phyloP scores from a whole-genome alignment of 768 basidiomycete genomes.

The Mycena albidolilacea region DNA sequence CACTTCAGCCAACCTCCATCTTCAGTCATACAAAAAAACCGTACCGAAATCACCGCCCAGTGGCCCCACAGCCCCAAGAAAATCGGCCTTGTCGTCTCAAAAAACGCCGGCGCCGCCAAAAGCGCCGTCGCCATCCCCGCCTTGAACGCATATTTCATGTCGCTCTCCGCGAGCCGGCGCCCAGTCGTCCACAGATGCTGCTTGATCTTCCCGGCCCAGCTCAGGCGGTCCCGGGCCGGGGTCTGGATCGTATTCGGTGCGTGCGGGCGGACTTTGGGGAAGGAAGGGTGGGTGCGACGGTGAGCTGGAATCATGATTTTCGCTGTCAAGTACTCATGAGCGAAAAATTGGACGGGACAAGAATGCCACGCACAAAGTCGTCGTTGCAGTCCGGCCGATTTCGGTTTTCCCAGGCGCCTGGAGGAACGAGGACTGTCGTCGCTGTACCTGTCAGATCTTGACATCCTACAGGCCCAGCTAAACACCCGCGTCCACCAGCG shows the following conservation, averaged over 20 bases:
- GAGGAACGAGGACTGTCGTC: not conserved
- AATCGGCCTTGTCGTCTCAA: conserved; percentile 79
- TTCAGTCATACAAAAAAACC: conserved; percentile 42
- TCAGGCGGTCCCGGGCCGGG: conserved; percentile 74
- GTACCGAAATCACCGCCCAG: conserved; percentile 95
- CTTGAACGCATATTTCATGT: conserved; percentile 91
- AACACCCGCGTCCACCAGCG: conserved; percentile 59
- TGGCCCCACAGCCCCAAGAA: conserved; percentile 91
- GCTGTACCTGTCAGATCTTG: conserved; percentile 1
- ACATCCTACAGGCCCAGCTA: conserved; percentile 25
- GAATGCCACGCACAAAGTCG: conserved; percentile 30
- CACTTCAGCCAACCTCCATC: conserved; percentile 24
- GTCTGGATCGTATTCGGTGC: conserved; percentile 91
- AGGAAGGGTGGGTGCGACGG: conserved; percentile 70
- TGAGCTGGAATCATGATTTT: conserved; percentile 67
- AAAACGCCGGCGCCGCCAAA: conserved; percentile 91
- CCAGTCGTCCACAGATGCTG: conserved; percentile 84
- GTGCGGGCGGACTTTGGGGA: conserved; percentile 87
- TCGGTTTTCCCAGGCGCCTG: conserved; percentile 9
- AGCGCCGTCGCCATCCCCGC: conserved; percentile 87
- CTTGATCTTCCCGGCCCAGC: conserved; percentile 72
- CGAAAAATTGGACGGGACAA: not conserved
- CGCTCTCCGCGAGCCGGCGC: conserved; percentile 73
- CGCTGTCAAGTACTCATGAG: conserved; percentile 49
- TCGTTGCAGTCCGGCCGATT: conserved; percentile 8